A percentile compares a stretch with the other conserved stretches of the same genome.
These are phyloP conservation scores for Naumovozyma castellii DNA, from an alignment of 805 yeast species.

Conservation along the genomic window DNA sequence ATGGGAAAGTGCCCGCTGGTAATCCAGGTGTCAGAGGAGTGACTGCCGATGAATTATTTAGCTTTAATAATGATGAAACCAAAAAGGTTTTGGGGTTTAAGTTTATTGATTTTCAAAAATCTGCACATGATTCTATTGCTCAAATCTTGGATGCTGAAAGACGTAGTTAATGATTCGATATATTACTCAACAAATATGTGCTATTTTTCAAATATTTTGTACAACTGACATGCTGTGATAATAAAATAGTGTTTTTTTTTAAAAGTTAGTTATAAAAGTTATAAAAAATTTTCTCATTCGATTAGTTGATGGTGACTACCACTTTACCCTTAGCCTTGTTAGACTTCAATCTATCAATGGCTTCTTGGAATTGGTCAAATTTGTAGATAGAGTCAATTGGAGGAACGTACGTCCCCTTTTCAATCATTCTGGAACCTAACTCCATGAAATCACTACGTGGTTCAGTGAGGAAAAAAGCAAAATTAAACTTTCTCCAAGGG, in stretches of 20 bases:
- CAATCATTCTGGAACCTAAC: slow-evolving; percentile 17
- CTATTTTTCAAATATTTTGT: no score
- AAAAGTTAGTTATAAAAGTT: no score
- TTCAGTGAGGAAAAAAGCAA: slow-evolving; percentile 11
- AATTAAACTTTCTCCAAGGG: slow-evolving; percentile 27
- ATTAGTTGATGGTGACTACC: slow-evolving; percentile 26
- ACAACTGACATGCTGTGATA: no score
- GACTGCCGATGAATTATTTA: slow-evolving; percentile 1
- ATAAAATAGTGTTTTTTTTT: no score
- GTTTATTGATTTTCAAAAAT: slow-evolving; percentile 13
- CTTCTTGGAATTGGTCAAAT: slow-evolving; percentile 42
- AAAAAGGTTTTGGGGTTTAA: slow-evolving; percentile 19
- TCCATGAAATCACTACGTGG: slow-evolving; percentile 11
- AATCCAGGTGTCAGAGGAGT: slow-evolving; percentile 22
- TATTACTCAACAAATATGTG: no score
- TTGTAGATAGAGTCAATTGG: slow-evolving; percentile 45
- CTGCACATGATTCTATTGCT: slow-evolving; percentile 19
- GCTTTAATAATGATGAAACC: slow-evolving; percentile 14
- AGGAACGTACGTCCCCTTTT: slow-evolving; percentile 31
- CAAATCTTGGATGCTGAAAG: slow-evolving; percentile 18
- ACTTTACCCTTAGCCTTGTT: slow-evolving; percentile 57
- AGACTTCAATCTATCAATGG: slow-evolving; percentile 38
- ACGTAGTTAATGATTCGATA: no score
- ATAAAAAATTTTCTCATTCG: not conserved
- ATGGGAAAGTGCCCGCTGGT: slow-evolving; percentile 37